Conservation (phyloP, 2,329 filamentous ascomycete species). For the Cercospora berteroae region DNA sequence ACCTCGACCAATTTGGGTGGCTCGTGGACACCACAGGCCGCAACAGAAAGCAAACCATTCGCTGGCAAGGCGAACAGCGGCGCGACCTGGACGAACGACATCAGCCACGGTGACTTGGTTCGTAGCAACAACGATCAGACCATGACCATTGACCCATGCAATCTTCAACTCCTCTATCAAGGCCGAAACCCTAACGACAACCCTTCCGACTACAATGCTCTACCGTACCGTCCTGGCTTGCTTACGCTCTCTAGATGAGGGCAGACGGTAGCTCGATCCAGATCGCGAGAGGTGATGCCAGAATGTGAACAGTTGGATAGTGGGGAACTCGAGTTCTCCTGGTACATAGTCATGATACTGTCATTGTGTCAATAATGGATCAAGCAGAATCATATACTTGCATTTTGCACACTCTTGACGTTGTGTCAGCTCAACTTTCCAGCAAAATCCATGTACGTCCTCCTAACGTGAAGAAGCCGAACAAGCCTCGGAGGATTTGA, state of each 20-base stretch:
- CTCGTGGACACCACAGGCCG: slow-evolving; percentile 58
- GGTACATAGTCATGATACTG: not conserved
- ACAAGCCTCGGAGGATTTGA: not conserved
- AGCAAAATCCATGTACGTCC: not conserved
- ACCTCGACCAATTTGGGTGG: slow-evolving; percentile 58
- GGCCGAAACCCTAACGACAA: slow-evolving; percentile 42
- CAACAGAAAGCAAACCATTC: slow-evolving; percentile 58
- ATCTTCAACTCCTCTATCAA: slow-evolving; percentile 64
- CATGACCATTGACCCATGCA: slow-evolving; percentile 60
- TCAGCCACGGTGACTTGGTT: slow-evolving; percentile 64
- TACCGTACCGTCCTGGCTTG: slow-evolving; percentile 58
- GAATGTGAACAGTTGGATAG: not conserved
- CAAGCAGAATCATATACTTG: not conserved
- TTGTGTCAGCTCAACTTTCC: not conserved
- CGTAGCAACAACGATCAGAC: slow-evolving; percentile 60
- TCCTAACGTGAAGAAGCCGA: not conserved
- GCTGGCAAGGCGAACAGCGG: slow-evolving; percentile 66
- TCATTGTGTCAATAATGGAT: not conserved
- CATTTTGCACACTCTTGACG: not conserved
- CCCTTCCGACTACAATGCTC: slow-evolving; percentile 51
- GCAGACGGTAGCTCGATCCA: not conserved
- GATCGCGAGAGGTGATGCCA: not conserved
- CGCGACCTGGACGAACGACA: slow-evolving; percentile 64
- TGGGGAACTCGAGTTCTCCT: not conserved
- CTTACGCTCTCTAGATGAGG: slow-evolving; percentile 45